Evolutionary conservation across 2,329 filamentous ascomycete species (phyloP).

Genomic region (Mycogone perniciosa): DNA sequence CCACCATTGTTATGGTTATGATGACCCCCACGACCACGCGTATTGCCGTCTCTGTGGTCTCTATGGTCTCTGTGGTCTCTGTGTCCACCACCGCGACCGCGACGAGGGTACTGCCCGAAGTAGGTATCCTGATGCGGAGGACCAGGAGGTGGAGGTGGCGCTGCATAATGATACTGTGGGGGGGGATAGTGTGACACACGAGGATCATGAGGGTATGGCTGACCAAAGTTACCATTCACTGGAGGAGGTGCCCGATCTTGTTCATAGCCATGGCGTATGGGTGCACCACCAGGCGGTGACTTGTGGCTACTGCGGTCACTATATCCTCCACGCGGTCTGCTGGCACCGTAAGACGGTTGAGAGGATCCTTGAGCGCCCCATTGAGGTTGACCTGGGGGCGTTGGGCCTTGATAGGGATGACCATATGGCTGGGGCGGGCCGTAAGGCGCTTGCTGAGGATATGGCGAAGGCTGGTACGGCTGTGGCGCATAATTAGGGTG

Average conservation of each 20-base stretch:
- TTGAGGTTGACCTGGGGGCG: constrained; percentile 29
- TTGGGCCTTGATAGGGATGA: constrained; percentile 30
- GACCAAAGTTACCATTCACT: constrained; percentile 30
- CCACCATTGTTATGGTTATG: constrained; percentile 35
- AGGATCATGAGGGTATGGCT: constrained; percentile 36
- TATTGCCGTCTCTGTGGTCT: constrained; percentile 28
- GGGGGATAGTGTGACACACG: constrained; percentile 31
- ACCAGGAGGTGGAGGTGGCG: constrained; percentile 32
- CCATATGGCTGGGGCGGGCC: constrained; percentile 33
- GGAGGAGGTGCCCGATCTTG: constrained; percentile 28
- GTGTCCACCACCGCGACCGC: constrained; percentile 21
- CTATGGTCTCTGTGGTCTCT: constrained; percentile 20
- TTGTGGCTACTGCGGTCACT: constrained; percentile 38
- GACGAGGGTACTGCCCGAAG: constrained; percentile 29
- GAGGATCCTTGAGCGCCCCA: constrained; percentile 30
- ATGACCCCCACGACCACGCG: constrained; percentile 37
- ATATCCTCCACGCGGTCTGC: constrained; percentile 38
- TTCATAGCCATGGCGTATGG: constrained; percentile 30
- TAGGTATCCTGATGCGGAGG: constrained; percentile 30
- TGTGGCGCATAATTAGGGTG: constrained; percentile 55
- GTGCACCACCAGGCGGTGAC: constrained; percentile 22
- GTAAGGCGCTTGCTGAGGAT: constrained; percentile 40
- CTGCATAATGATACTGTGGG: constrained; percentile 32
- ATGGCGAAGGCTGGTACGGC: constrained; percentile 38
- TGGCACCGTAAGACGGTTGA: constrained; percentile 25